A percentile compares a stretch with the other conserved stretches of the same genome.
Conservation (phyloP, 163 green algal species). For the Coccomyxa subellipsoidea region DNA sequence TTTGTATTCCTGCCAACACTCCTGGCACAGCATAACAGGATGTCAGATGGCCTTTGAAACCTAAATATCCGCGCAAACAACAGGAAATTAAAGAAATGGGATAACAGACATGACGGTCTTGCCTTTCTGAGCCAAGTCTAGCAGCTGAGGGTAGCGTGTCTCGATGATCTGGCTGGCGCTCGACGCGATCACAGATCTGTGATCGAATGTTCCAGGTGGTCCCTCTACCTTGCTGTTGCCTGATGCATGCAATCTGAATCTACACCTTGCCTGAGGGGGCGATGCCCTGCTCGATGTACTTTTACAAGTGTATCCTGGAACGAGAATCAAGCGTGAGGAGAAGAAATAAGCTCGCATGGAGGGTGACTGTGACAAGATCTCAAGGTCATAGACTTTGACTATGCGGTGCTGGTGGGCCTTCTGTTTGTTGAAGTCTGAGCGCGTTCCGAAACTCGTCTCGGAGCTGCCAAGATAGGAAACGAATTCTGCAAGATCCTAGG, state of each 20-base stretch:
- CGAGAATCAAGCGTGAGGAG: too few species aligned
- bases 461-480: too few species aligned
- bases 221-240: not conserved
- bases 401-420: too few species aligned
- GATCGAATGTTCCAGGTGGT: not conserved
- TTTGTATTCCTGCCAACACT: slow-evolving; percentile 52
- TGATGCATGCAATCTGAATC: not conserved
- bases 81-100: too few species aligned
- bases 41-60: too few species aligned
- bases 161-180: not conserved
- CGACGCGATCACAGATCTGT: not conserved
- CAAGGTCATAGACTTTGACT: too few species aligned
- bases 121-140: slow-evolving; percentile 45
- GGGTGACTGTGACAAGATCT: too few species aligned
- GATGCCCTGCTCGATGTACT: not conserved
- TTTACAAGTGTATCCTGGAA: too few species aligned
- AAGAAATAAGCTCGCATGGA: too few species aligned
- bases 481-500: not conserved
- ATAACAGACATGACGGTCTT: too few species aligned
- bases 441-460: not conserved
- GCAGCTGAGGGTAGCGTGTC: slow-evolving; percentile 34
- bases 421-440: too few species aligned
- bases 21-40: slow-evolving; percentile 31
- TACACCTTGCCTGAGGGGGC: not conserved
- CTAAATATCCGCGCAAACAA: too few species aligned